A percentile compares a stretch with the other conserved stretches of the same genome.
These are phyloP conservation scores for Talaromyces atroroseus DNA, from an alignment of 2,329 filamentous ascomycete genomes.

Conservation along the genomic window DNA sequence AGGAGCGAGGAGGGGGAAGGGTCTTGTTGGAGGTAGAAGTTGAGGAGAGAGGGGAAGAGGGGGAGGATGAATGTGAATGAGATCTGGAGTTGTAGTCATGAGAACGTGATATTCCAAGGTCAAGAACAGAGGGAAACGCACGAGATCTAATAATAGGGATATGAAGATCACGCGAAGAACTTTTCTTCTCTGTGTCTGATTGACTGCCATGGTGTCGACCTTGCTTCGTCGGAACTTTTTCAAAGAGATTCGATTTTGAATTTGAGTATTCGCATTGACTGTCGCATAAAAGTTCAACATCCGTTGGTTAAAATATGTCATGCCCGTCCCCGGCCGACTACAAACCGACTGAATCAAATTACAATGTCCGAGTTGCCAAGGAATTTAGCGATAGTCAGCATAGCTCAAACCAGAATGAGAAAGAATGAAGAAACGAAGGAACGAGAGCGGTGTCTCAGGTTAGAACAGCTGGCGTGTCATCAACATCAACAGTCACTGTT, in stretches of 20 bases:
- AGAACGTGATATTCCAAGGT: too few species aligned
- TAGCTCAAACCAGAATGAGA: background rate
- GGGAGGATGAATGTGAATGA: conserved; percentile 98
- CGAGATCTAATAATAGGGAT: conserved; percentile 82
- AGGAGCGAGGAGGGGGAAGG: conserved; percentile 61
- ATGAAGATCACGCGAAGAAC: conserved; percentile 84
- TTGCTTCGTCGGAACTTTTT: too few species aligned
- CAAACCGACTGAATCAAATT: too few species aligned
- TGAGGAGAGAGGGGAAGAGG: conserved; percentile 87
- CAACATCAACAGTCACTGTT: too few species aligned
- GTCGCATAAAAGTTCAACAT: too few species aligned
- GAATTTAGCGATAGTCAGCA: too few species aligned
- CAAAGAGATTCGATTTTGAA: background rate
- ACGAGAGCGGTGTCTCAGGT: background rate
- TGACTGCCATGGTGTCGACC: background rate
- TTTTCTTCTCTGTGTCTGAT: conserved; percentile 55
- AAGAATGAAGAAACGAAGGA: background rate
- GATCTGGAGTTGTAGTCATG: conserved; percentile 54
- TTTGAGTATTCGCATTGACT: background rate
- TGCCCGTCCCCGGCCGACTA: too few species aligned
- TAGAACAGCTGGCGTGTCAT: background rate
- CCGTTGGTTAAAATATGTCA: too few species aligned
- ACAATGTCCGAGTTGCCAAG: too few species aligned
- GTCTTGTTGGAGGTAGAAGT: conserved; percentile 90
- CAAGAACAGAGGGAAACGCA: conserved; percentile 41